Conservation (phyloP, 768 basidiomycete genomes). For the Leccinum obscurum region DNA sequence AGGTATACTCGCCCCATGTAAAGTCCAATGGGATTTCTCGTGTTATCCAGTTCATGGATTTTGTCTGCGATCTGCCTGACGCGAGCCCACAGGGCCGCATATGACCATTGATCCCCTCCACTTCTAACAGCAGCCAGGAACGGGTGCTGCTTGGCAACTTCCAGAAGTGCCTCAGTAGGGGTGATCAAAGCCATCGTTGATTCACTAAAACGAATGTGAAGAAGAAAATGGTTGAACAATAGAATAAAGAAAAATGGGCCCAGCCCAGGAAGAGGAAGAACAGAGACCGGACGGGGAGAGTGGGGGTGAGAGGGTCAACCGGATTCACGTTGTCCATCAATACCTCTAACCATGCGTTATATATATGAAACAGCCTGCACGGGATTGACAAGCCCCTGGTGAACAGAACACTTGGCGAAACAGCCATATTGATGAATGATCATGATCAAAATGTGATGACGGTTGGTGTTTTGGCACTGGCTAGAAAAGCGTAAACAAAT, state of each 20-base stretch:
- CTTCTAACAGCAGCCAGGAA: conserved; percentile 17
- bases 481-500: too few relatives aligned
- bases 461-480: background rate
- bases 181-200: conserved; percentile 21
- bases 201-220: conserved; percentile 8
- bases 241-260: conserved; percentile 7
- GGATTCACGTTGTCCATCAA: conserved; percentile 2
- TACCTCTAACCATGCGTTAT: conserved; percentile 4
- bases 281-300: background rate
- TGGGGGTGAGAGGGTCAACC: conserved; percentile 13
- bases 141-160: conserved; percentile 32
- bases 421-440: conserved; percentile 2
- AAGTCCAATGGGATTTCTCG: conserved; percentile 28
- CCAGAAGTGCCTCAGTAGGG: conserved; percentile 32
- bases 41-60: conserved; percentile 25
- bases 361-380: conserved; percentile 14
- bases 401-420: conserved; percentile 1
- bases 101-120: conserved; percentile 27
- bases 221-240: background rate
- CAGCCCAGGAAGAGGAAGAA: conserved; percentile 20
- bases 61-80: conserved; percentile 26
- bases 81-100: conserved; percentile 30
- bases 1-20: conserved; percentile 21
- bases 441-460: conserved; percentile 2
- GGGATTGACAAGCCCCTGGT: background rate